Conservation (phyloP, 805 yeast genomes). For the Lipomyces spencermartinsiae region DNA sequence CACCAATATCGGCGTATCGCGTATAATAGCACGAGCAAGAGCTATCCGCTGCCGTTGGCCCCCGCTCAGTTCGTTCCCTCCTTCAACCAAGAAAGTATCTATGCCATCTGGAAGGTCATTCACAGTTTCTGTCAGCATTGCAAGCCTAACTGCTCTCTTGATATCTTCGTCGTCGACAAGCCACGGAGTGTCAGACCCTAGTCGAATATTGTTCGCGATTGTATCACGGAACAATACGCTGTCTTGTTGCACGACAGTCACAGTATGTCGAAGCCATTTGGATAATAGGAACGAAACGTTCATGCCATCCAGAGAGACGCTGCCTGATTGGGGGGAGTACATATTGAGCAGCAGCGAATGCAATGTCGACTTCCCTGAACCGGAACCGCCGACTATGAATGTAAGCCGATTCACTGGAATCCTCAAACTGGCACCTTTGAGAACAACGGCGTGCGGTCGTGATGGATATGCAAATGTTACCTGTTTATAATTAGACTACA, state of each 20-base stretch:
- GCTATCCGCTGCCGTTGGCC: slow-evolving; percentile 90
- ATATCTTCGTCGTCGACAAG: slow-evolving; percentile 43
- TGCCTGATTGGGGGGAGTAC: slow-evolving; percentile 61
- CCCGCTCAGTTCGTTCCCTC: slow-evolving; percentile 70
- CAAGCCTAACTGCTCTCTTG: slow-evolving; percentile 57
- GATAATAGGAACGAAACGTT: slow-evolving; percentile 53
- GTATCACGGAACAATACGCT: slow-evolving; percentile 70
- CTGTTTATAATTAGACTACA: slow-evolving; percentile 11
- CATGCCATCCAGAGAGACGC: slow-evolving; percentile 62
- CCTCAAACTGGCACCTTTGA: slow-evolving; percentile 55
- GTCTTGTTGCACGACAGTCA: slow-evolving; percentile 77
- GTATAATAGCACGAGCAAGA: slow-evolving; percentile 78
- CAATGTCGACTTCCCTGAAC: slow-evolving; percentile 91
- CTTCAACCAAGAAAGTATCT: slow-evolving; percentile 57
- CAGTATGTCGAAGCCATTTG: slow-evolving; percentile 63
- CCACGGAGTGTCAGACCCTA: slow-evolving; percentile 51
- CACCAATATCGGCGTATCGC: slow-evolving; percentile 76
- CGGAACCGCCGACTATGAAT: slow-evolving; percentile 84
- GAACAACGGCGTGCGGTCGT: slow-evolving; percentile 54
- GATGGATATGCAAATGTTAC: slow-evolving; percentile 65
- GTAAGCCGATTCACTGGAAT: slow-evolving; percentile 57
- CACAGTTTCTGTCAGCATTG: slow-evolving; percentile 60
- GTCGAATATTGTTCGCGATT: slow-evolving; percentile 64
- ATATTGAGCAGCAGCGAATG: slow-evolving; percentile 66
- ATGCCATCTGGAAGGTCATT: slow-evolving; percentile 59